Conservation (phyloP, 2,329 filamentous ascomycete genomes). For the Colletotrichum kahawae region DNA sequence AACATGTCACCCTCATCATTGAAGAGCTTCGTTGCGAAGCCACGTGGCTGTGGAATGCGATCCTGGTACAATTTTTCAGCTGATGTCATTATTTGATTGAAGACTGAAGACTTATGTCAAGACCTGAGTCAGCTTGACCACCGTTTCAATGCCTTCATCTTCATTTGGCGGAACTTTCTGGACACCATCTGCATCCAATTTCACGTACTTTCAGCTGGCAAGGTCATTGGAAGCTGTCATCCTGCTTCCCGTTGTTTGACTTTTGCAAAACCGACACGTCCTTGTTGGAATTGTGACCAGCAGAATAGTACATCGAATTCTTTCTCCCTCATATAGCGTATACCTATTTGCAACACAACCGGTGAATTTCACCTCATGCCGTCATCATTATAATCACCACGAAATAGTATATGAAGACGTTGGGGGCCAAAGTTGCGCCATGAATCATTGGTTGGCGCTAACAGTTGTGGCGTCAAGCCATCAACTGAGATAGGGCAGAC, state of each 20-base stretch:
- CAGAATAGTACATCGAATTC: fast-evolving
- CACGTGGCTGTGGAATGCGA: background rate
- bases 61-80: background rate
- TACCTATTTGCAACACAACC: background rate
- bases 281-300: background rate
- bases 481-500: background rate
- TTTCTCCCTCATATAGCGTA: background rate
- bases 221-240: background rate
- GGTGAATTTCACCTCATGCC: background rate
- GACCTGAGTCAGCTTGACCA: background rate
- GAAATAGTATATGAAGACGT: background rate
- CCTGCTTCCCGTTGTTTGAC: background rate
- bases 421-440: background rate
- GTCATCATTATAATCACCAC: background rate
- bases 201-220: background rate
- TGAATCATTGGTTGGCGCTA: background rate
- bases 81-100: background rate
- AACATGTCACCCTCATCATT: background rate
- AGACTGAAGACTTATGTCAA: background rate
- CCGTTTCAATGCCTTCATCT: background rate
- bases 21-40: background rate
- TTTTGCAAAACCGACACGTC: background rate
- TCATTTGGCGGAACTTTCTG: background rate
- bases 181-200: background rate
- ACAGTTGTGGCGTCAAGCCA: background rate